phyloP scores from a whole-genome alignment of 768 basidiomycete species.

The Gloeostereum incarnatum region DNA sequence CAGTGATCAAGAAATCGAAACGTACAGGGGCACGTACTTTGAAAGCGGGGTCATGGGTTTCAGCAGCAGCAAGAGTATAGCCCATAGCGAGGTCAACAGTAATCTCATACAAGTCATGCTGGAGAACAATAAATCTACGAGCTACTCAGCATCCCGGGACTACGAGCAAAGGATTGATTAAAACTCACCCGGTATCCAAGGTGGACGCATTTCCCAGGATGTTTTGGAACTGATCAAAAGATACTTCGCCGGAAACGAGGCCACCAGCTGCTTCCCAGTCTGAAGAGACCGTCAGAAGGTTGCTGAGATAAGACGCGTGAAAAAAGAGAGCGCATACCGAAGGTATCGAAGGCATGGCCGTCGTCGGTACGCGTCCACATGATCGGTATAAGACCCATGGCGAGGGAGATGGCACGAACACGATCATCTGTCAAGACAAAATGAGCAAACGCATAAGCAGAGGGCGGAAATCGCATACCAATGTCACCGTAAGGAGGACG shows the following conservation, averaged over 20 bases:
- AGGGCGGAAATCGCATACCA: constrained; percentile 25
- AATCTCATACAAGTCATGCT: constrained; percentile 79
- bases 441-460: constrained; percentile 1
- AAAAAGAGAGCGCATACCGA: constrained; percentile 38
- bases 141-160: constrained; percentile 10
- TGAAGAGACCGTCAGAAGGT: constrained; percentile 11
- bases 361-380: constrained; percentile 72
- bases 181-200: constrained; percentile 46
- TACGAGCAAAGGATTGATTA: neutral
- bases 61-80: constrained; percentile 73
- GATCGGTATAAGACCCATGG: constrained; percentile 88
- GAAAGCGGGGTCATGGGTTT: constrained; percentile 55
- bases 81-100: constrained; percentile 88
- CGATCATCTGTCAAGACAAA: constrained; percentile 57
- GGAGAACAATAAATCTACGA: constrained; percentile 75
- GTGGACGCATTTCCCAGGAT: constrained; percentile 65
- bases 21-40: constrained; percentile 29
- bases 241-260: constrained; percentile 50
- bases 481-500: constrained; percentile 81
- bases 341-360: constrained; percentile 56
- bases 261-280: constrained; percentile 90
- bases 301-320: neutral
- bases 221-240: constrained; percentile 57
- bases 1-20: neutral
- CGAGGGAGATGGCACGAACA: constrained; percentile 80